phyloP scores from a whole-genome alignment of 73 alveolate species.

The Paramecium primaurelia region DNA sequence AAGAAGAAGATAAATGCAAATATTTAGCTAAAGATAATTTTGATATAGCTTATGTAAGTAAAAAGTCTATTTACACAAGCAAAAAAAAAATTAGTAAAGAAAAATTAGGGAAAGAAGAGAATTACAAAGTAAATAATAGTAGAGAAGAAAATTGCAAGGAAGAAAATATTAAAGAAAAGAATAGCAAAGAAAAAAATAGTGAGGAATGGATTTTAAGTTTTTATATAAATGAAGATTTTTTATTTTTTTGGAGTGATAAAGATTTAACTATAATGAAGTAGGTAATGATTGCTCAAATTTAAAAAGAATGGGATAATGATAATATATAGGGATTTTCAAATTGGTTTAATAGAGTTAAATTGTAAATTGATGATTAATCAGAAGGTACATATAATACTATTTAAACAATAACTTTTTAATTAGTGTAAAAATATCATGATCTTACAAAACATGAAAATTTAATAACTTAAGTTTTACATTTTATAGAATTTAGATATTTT shows the following conservation, averaged over 20 bases:
- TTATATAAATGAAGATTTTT: background rate
- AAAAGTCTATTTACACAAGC: background rate
- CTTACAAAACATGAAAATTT: background rate
- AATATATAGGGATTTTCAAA: background rate
- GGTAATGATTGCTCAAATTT: background rate
- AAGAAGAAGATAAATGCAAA: background rate
- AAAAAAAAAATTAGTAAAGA: background rate
- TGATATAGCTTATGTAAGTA: background rate
- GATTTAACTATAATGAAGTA: slow-evolving; percentile 4
- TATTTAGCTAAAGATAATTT: slow-evolving; percentile 5
- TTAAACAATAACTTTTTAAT: background rate
- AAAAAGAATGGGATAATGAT: background rate
- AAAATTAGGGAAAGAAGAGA: background rate
- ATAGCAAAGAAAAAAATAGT: background rate
- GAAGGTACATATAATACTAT: background rate
- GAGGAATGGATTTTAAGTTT: background rate
- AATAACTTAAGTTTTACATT: background rate
- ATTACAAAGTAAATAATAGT: background rate
- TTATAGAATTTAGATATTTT: background rate
- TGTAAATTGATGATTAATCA: background rate
- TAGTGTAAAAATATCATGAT: background rate
- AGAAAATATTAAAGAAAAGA: background rate
- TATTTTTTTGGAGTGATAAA: background rate
- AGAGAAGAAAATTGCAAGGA: background rate
- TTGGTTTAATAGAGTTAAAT: background rate